Evolutionary conservation across 2,329 filamentous ascomycete species (phyloP).

Genomic region (Xylariales sp.): DNA sequence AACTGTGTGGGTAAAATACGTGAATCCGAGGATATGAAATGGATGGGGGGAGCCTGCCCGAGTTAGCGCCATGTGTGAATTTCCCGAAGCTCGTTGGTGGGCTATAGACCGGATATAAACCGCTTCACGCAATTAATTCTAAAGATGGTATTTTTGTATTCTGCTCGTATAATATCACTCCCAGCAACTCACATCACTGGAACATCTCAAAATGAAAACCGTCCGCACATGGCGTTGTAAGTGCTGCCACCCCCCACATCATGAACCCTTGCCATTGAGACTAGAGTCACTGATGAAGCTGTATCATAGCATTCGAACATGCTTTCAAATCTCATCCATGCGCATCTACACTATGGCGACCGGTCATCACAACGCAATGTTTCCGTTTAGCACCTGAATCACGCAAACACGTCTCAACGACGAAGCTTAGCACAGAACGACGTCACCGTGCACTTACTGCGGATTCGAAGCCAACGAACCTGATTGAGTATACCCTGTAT

Average conservation of each 20-base stretch:
- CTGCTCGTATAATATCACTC: background rate
- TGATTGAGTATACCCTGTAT: constrained; percentile 15
- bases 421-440: no score
- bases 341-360: no score
- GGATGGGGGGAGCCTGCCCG: no score
- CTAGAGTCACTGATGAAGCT: background rate
- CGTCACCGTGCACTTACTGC: constrained; percentile 2
- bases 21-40: constrained; percentile 5
- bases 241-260: background rate
- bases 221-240: background rate
- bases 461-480: constrained; percentile 9
- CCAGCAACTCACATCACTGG: background rate
- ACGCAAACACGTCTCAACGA: no score
- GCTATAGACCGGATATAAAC: background rate
- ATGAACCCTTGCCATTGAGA: no score
- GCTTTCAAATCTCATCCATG: background rate
- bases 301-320: background rate
- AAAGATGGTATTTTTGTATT: no score
- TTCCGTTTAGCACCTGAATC: no score
- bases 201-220: background rate
- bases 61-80: constrained; percentile 12
- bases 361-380: no score
- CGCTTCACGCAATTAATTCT: background rate
- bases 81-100: constrained; percentile 5
- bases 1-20: background rate